These are phyloP conservation scores for Lyophyllum semitale DNA, from an alignment of 768 basidiomycete species.

Conservation along the genomic window DNA sequence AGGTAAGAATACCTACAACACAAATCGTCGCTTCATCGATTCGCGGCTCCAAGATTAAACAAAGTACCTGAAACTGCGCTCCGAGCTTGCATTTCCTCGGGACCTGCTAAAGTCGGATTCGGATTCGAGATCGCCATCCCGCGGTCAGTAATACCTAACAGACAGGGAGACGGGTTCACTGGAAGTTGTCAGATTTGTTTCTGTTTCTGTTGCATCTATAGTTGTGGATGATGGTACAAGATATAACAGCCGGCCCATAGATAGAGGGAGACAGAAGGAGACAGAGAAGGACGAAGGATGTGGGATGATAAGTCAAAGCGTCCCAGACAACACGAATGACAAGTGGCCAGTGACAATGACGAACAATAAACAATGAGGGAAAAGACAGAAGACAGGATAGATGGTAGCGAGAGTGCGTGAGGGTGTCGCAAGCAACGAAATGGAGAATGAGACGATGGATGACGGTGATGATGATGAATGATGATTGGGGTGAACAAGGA, in stretches of 20 bases:
- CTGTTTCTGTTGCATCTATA: conserved; percentile 19
- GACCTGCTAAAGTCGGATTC: background rate
- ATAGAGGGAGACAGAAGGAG: conserved; percentile 17
- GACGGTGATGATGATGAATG: conserved; percentile 2
- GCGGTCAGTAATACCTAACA: background rate
- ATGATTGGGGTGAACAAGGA: conserved; percentile 8
- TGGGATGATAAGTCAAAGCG: background rate
- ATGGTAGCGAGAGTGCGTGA: conserved; percentile 7
- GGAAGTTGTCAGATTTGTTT: background rate
- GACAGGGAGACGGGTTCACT: background rate
- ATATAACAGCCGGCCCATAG: conserved; percentile 20
- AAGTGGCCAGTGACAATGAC: conserved; percentile 2
- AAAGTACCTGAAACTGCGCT: background rate
- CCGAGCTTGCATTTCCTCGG: background rate
- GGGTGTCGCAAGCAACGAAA: conserved; percentile 15
- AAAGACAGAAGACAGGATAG: conserved; percentile 2
- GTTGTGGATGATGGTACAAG: conserved; percentile 20
- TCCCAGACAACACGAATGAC: conserved; percentile 10
- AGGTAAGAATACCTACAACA: no score
- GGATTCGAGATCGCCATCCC: background rate
- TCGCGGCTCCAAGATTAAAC: no score
- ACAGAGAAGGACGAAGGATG: conserved; percentile 3
- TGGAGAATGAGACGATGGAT: conserved; percentile 8
- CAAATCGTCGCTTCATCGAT: no score
- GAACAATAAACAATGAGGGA: conserved; percentile 6